Evolutionary conservation across 139 green algal species (phyloP), one percentile per base, ranked within the genome.

Genomic region (Diplosphaera chodatii): DNA sequence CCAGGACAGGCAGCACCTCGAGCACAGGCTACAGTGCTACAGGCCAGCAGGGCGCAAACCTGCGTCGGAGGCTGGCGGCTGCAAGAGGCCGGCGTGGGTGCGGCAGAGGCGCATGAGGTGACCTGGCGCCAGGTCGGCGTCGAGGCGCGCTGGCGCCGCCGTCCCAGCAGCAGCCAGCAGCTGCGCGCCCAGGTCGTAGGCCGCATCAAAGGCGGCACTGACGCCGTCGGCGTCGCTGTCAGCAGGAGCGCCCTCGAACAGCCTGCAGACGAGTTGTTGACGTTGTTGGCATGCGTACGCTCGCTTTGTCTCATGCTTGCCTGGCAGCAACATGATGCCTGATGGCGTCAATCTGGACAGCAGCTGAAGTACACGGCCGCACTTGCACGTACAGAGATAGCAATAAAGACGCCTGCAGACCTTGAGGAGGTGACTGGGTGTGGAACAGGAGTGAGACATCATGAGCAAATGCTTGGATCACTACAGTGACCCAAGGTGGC

Each of bases 81-180:
- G 63, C 33, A 37, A 4, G 55, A 59, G 29, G 37, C 64, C 48
- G 62, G 63, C 67, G 56, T 86, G 77, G 72, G 87, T 78, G 22
- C 83, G 15, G 33, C 70, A 75, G 21, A 84, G 29, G 6, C 77
- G 69, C 71, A 87, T 79, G 30, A 94, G 68, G 75, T 91, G 85
- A 0, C 90, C 91, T 5, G 68, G 63, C 0, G 40, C 56, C 4
- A 74, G 66, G 10, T 63, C 68, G 0, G 55, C 55, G 59, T 96
- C 91, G 20, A 93, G 68, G 0, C 32, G 64, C 1, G 70, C 31
- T 0, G 77, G 74, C 56, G 84, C 66, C 27, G 37, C 32, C 41
- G 22, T 13, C 13, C 66, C 66, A 1, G n/a, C 40, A 6, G 55
- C 70, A 15, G 31, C 31, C 33, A 85, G 32, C 55, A 89, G 67